Evolutionary conservation across 495 filamentous ascomycete species (phyloP).

Genomic region (Podospora tetraspora): DNA sequence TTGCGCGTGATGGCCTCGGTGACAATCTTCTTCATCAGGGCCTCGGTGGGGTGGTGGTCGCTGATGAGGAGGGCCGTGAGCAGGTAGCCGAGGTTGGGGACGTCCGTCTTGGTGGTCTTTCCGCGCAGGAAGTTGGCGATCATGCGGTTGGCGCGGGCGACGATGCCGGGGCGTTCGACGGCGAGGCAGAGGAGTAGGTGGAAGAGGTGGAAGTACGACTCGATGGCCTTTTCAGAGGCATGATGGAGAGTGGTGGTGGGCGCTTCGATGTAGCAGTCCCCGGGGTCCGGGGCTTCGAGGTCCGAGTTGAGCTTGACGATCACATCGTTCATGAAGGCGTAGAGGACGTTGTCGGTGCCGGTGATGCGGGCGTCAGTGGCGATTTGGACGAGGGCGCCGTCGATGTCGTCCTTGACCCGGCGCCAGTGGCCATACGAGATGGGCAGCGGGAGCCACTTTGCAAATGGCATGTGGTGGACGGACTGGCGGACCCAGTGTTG

Average conservation of each 20-base stretch:
- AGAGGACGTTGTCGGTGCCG: conserved; percentile 34
- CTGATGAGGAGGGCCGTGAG: conserved; percentile 44
- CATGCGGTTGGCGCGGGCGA: conserved; percentile 27
- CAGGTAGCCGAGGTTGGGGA: conserved; percentile 47
- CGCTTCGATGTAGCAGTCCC: neutral
- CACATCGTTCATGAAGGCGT: conserved; percentile 49
- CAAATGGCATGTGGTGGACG: conserved; percentile 37
- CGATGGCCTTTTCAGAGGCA: conserved; percentile 49
- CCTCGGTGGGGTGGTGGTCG: conserved; percentile 36
- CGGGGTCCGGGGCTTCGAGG: conserved; percentile 5
- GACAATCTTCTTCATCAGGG: conserved; percentile 40
- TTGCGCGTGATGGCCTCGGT: conserved; percentile 47
- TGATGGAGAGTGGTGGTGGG: conserved; percentile 40
- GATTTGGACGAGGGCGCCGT: conserved; percentile 19
- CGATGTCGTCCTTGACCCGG: conserved; percentile 25
- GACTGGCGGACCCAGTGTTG: conserved; percentile 31
- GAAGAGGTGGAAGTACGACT: conserved; percentile 50
- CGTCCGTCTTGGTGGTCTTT: conserved; percentile 33
- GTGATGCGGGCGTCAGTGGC: conserved; percentile 6
- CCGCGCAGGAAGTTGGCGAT: conserved; percentile 36
- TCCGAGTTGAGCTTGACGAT: conserved; percentile 45
- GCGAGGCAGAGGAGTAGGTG: conserved; percentile 45
- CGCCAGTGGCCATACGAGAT: conserved; percentile 45
- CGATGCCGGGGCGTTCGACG: conserved; percentile 23
- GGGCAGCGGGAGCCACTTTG: conserved; percentile 45